A percentile compares a stretch with the other conserved stretches of the same genome.
Conservation (phyloP, 1,284 basidiomycete species). For the Puccinia novopanici region DNA sequence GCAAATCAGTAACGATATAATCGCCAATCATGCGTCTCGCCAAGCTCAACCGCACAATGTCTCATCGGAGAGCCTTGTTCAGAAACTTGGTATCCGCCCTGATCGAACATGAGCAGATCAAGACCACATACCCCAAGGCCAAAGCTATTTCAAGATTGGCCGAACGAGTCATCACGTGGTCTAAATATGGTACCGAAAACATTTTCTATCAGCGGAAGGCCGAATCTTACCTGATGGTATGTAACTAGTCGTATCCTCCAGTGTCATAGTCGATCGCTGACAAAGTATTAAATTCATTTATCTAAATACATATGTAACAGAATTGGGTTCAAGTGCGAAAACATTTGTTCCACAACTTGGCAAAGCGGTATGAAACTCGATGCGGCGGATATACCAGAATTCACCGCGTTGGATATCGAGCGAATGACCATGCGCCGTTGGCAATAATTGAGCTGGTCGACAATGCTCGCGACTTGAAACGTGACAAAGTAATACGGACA, state of each 20-base stretch:
- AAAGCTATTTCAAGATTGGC: slow-evolving; percentile 86
- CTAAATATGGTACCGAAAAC: neutral
- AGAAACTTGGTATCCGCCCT: slow-evolving; percentile 91
- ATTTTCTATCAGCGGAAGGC: slow-evolving; percentile 39
- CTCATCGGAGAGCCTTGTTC: slow-evolving; percentile 56
- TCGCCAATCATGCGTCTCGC: slow-evolving; percentile 34
- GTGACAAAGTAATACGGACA: slow-evolving; percentile 47
- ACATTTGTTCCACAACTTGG: slow-evolving; percentile 79
- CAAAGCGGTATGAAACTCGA: slow-evolving; percentile 76
- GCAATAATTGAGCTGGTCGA: slow-evolving; percentile 94
- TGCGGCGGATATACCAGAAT: slow-evolving; percentile 95
- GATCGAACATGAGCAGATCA: slow-evolving; percentile 92
- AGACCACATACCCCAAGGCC: slow-evolving; percentile 94
- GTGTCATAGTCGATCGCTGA: slow-evolving; percentile 19
- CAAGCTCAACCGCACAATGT: slow-evolving; percentile 50
- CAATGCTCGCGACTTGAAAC: slow-evolving; percentile 79
- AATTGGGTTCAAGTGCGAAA: slow-evolving; percentile 63
- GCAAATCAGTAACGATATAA: neutral
- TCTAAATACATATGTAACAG: slow-evolving; percentile 40
- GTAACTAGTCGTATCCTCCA: slow-evolving; percentile 37
- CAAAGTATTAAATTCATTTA: slow-evolving; percentile 61
- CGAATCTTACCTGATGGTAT: slow-evolving; percentile 18
- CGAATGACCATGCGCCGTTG: slow-evolving; percentile 88
- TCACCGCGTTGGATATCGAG: slow-evolving; percentile 81
- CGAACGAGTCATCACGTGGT: slow-evolving; percentile 71